phyloP scores from a whole-genome alignment of 2,329 filamentous ascomycete species.

The Raffaelea arxii region DNA sequence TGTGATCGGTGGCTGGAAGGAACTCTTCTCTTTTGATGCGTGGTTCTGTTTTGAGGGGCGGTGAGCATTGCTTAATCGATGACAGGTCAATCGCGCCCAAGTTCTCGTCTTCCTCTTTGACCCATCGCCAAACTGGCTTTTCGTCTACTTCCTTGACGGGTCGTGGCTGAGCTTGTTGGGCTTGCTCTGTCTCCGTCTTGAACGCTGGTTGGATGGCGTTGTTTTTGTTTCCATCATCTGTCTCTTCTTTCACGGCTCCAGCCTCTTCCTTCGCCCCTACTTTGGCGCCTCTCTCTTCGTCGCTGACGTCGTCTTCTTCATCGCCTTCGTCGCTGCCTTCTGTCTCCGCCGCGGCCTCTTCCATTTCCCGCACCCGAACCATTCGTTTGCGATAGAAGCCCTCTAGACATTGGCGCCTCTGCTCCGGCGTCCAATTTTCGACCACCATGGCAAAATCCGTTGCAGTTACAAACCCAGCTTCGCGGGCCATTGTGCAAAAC shows the following conservation, averaged over 20 bases:
- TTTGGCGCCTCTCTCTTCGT: neutral
- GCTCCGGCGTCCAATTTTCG: conserved; percentile 79
- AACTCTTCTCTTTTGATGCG: no score
- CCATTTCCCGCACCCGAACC: conserved; percentile 29
- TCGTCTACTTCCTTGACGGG: no score
- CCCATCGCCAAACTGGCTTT: no score
- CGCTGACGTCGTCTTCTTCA: conserved; percentile 6
- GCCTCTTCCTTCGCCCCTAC: neutral
- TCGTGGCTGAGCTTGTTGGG: no score
- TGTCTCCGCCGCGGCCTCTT: conserved; percentile 23
- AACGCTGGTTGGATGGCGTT: neutral
- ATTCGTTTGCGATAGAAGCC: conserved; percentile 66
- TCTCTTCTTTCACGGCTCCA: neutral
- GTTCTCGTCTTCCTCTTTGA: neutral
- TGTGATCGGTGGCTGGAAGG: no score
- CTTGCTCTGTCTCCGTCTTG: no score
- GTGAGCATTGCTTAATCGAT: no score
- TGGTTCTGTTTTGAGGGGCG: no score
- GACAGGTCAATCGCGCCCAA: no score
- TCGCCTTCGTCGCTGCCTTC: conserved; percentile 6
- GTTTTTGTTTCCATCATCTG: neutral
- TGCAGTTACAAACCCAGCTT: conserved; percentile 65
- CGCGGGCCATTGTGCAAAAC: conserved; percentile 81
- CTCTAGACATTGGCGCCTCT: conserved; percentile 69
- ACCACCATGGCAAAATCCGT: conserved; percentile 85